These are phyloP conservation scores for Phanerochaete sordida DNA, from an alignment of 768 basidiomycete species.

Conservation along the genomic window DNA sequence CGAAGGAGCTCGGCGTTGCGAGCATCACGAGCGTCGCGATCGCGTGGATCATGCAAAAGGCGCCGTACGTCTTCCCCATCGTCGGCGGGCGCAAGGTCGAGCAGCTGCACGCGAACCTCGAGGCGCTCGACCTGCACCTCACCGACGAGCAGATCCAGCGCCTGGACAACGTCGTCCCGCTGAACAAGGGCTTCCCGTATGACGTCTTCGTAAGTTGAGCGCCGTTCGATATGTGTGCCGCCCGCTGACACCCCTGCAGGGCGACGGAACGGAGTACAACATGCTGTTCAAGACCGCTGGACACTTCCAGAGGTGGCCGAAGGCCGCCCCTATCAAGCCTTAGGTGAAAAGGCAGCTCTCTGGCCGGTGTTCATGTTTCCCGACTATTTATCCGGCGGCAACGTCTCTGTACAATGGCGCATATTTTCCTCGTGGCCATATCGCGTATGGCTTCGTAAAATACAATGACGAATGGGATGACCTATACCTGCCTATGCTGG, in stretches of 20 bases:
- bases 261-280: slow-evolving; percentile 10
- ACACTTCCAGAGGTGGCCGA: slow-evolving; percentile 10
- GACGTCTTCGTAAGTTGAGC: slow-evolving; percentile 24
- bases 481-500: too few species aligned
- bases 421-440: too few species aligned
- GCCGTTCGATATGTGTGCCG: background rate
- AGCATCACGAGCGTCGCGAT: slow-evolving; percentile 35
- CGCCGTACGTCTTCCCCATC: slow-evolving; percentile 45
- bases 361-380: too few species aligned
- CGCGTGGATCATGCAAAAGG: slow-evolving; percentile 49
- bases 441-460: too few species aligned
- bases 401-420: too few species aligned
- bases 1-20: slow-evolving; percentile 38
- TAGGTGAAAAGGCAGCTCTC: background rate
- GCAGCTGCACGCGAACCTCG: slow-evolving; percentile 43
- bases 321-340: slow-evolving; percentile 2
- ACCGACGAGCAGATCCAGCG: slow-evolving; percentile 40
- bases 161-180: slow-evolving; percentile 37
- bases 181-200: slow-evolving; percentile 42
- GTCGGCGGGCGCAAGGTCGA: slow-evolving; percentile 47
- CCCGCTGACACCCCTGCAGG: background rate
- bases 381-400: too few species aligned
- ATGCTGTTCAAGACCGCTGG: slow-evolving; percentile 4
- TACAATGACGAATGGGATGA: too few species aligned
- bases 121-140: slow-evolving; percentile 43